phyloP scores from a whole-genome alignment of 805 yeast species.

The Candida chauliodis region DNA sequence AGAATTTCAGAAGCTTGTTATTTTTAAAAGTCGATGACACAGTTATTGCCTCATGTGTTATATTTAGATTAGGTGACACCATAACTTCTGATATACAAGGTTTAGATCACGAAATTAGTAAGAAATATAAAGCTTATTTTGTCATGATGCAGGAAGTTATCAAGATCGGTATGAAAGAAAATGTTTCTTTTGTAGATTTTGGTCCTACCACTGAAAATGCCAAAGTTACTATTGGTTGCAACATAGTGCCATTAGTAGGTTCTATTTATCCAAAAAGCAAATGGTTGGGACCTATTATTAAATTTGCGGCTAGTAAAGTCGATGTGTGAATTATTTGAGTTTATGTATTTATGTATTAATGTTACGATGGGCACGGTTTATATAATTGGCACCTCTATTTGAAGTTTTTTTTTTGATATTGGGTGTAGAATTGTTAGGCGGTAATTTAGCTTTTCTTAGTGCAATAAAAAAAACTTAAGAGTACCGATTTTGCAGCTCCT shows the following conservation, averaged over 20 bases:
- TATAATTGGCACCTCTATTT: not conserved
- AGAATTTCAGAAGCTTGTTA: conserved; percentile 26
- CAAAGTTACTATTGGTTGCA: conserved; percentile 38
- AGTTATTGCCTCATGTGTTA: conserved; percentile 38
- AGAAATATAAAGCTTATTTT: conserved; percentile 40
- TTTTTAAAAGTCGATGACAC: conserved; percentile 35
- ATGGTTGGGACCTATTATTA: conserved; percentile 13
- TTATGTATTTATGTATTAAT: too few species aligned
- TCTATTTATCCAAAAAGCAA: conserved; percentile 29
- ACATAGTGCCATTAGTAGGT: conserved; percentile 34
- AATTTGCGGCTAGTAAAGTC: conserved; percentile 16
- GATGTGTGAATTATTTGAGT: conserved; percentile 12
- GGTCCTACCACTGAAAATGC: conserved; percentile 46
- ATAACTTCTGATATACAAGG: conserved; percentile 45
- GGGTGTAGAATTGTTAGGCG: too few species aligned
- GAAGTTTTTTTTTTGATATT: too few species aligned
- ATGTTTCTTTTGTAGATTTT: conserved; percentile 38
- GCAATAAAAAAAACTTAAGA: too few species aligned
- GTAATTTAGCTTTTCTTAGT: too few species aligned
- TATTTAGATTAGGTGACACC: conserved; percentile 41
- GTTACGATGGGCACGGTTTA: too few species aligned
- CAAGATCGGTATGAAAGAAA: conserved; percentile 34
- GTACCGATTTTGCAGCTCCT: too few species aligned
- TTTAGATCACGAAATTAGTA: conserved; percentile 35
- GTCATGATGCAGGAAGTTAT: conserved; percentile 48